Percentiles rank a stretch among this genome's conserved stretches.
These are phyloP conservation scores for Penicillium malachiteum DNA, from an alignment of 495 filamentous ascomycete species.

Conservation along the genomic window DNA sequence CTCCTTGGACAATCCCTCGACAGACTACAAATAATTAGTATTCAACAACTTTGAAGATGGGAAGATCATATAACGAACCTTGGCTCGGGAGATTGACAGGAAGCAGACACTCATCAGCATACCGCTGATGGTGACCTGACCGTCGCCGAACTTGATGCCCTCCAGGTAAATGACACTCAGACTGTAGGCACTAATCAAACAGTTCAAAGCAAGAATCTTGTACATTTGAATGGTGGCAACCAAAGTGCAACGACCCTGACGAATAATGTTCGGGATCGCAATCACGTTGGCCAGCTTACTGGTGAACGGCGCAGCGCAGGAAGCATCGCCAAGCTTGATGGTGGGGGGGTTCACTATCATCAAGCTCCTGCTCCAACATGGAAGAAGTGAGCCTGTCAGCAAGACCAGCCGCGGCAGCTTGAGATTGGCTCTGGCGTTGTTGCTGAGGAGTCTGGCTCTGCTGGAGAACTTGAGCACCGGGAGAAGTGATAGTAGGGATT, in stretches of 20 bases:
- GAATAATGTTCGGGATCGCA: slow-evolving; percentile 96
- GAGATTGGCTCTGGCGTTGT: slow-evolving; percentile 61
- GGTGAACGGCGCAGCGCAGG: slow-evolving; percentile 94
- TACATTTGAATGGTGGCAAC: slow-evolving; percentile 99
- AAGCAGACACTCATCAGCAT: slow-evolving; percentile 99
- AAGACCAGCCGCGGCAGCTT: slow-evolving; percentile 69
- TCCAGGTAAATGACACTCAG: slow-evolving; percentile 94
- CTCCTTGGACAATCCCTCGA: slow-evolving; percentile 94
- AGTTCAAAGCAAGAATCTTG: slow-evolving; percentile 98
- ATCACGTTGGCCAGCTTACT: slow-evolving; percentile 97
- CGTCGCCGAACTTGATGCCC: slow-evolving; percentile 98
- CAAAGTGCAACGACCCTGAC: slow-evolving; percentile 93
- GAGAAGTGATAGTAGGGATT: slow-evolving; percentile 67
- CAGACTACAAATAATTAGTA: slow-evolving; percentile 54
- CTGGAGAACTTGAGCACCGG: slow-evolving; percentile 67
- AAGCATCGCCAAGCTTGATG: slow-evolving; percentile 97
- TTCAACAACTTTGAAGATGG: slow-evolving; percentile 12
- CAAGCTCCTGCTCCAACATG: slow-evolving; percentile 88
- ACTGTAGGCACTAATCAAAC: slow-evolving; percentile 97
- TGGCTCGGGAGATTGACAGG: slow-evolving; percentile 91
- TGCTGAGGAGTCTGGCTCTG: slow-evolving; percentile 55
- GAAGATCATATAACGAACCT: slow-evolving; percentile 46
- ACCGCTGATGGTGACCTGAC: slow-evolving; percentile 96
- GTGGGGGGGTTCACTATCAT: slow-evolving; percentile 89
- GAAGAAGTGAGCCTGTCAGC: slow-evolving; percentile 83